Conservation (phyloP, 2,329 filamentous ascomycete genomes). For the Aspergillus awamori region DNA sequence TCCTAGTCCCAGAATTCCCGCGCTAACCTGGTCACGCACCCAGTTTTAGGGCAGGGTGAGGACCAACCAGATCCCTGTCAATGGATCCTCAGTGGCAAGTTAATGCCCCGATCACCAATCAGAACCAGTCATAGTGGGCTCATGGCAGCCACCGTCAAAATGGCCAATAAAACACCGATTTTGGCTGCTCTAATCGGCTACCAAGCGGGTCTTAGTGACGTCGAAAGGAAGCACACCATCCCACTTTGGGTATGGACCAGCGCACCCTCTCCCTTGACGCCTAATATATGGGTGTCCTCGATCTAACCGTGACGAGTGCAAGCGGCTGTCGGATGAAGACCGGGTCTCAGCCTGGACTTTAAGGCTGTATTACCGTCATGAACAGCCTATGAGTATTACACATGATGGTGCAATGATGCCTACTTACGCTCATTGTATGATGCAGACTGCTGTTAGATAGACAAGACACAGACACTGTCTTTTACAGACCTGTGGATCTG, state of each 20-base stretch:
- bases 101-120: conserved; percentile 17
- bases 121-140: background rate
- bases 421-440: background rate
- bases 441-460: background rate
- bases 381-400: background rate
- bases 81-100: conserved; percentile 27
- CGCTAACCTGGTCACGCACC: conserved; percentile 27
- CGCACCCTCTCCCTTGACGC: conserved; percentile 13
- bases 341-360: conserved; percentile 14
- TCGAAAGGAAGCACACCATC: conserved; percentile 16
- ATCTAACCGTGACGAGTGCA: conserved; percentile 7
- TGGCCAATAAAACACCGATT: conserved; percentile 13
- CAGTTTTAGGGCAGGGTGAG: conserved; percentile 20
- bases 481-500: background rate
- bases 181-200: conserved; percentile 17
- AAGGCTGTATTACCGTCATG: conserved; percentile 7
- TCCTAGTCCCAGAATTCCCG: conserved; percentile 15
- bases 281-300: conserved; percentile 8
- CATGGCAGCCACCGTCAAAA: conserved; percentile 17
- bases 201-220: conserved; percentile 21
- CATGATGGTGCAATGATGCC: conserved; percentile 3
- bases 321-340: conserved; percentile 15
- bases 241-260: conserved; percentile 11
- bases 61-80: conserved; percentile 23
- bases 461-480: background rate